Evolutionary conservation across 106 monocot species (phyloP), one percentile per base, ranked within the genome.

Genomic region (Vanilla planifolia): DNA sequence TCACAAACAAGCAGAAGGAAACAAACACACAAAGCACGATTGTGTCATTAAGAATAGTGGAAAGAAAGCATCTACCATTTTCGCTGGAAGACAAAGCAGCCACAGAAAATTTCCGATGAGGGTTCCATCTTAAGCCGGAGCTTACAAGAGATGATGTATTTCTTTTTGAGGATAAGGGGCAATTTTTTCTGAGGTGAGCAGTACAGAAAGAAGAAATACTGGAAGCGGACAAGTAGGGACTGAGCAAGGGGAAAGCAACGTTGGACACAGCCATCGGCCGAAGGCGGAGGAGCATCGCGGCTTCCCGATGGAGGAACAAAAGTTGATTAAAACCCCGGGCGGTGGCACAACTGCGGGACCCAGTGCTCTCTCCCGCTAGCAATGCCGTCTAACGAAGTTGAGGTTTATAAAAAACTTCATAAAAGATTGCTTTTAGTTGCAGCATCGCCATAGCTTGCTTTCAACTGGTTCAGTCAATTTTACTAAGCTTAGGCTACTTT

Each of bases 231-330:
- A 59, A 42, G 40, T 33, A 25, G 23, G 35, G 63, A 37, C 73
- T 8, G 48, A 62, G 42, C 42, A 28, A 36, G 39, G 66, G 61
- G 13, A 57, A 20, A 24, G 34, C 32, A 24, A 59, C 24, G 59
- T 48, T 19, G 47, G 72, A 33, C 15, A 50, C 72, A 8, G 66
- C 30, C 70, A 62, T 66, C 22, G 74, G 74, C 8, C 70, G 70
- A 8, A 78, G 66, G 44, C 70, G 74, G 19, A 67, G 67, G 45
- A 78, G 58, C 83, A 83, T 83, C 34, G 3, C 35, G 10, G 35
- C 34, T 37, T 10, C 37, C 10, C 10, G n/a, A n/a, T n/a, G n/a
- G n/a, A 37, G 37, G 37, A 37, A 37, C 37, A 10, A 6, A 6
- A 10, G 10, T 37, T 10, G 7, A 37, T 6, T 37, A 6, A 5